Evolutionary conservation across 2,329 filamentous ascomycete genomes (phyloP).

Genomic region (Colletotrichum kahawae): DNA sequence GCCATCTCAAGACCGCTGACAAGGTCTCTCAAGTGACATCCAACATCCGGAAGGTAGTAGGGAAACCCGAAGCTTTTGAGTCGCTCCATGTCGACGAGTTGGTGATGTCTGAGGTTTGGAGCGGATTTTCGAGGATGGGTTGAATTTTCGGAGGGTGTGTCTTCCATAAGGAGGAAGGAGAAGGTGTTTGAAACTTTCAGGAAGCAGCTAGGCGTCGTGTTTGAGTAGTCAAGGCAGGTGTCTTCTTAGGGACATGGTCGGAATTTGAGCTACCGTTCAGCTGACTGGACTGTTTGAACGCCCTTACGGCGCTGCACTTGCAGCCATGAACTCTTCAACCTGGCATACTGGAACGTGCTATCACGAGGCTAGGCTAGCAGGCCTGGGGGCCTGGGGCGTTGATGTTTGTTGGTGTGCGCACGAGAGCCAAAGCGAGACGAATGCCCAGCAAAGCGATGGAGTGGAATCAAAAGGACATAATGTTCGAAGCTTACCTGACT

Average conservation of each 20-base stretch:
- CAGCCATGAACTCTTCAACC: neutral
- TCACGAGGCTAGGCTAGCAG: neutral
- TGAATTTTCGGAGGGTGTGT: neutral
- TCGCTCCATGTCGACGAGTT: neutral
- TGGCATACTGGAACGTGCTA: neutral
- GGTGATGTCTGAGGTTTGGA: neutral
- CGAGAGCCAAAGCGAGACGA: neutral
- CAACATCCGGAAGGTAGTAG: neutral
- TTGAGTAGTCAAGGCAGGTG: neutral
- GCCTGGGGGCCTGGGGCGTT: neutral
- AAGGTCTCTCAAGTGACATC: neutral
- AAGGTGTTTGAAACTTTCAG: neutral
- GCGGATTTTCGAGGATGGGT: neutral
- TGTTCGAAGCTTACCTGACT: conserved; percentile 73
- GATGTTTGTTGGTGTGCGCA: neutral
- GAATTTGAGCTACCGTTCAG: neutral
- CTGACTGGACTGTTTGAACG: neutral
- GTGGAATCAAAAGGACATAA: neutral
- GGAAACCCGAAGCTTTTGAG: neutral
- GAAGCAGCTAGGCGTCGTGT: neutral
- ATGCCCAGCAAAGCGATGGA: neutral
- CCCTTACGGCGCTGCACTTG: neutral
- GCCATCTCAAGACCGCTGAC: neutral
- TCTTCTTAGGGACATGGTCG: neutral
- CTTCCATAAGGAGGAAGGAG: neutral